Percentiles rank a stretch among this genome's conserved stretches.
Evolutionary conservation across 2,329 filamentous ascomycete genomes (phyloP).

Genomic region (Cryphonectria carpinicola): DNA sequence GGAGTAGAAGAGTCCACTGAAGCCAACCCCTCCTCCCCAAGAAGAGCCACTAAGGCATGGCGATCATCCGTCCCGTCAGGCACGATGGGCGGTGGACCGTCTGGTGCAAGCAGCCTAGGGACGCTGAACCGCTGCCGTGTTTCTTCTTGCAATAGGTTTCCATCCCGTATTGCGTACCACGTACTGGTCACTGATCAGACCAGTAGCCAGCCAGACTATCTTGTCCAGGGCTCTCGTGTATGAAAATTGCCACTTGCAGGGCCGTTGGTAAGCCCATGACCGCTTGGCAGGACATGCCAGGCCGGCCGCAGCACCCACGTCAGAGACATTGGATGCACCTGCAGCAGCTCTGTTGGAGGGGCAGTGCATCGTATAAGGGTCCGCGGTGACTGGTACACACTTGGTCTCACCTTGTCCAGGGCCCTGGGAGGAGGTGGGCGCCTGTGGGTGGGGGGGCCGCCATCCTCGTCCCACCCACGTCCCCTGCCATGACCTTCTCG

Average conservation of each 20-base stretch:
- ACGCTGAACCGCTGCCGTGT: too few species aligned
- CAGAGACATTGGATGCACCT: slow-evolving; percentile 17
- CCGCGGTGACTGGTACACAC: background rate
- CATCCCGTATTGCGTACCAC: slow-evolving; percentile 5
- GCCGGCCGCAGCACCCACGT: slow-evolving; percentile 5
- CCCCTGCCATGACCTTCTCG: background rate
- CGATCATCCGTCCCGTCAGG: slow-evolving; percentile 22
- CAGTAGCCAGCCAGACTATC: background rate
- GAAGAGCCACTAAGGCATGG: slow-evolving; percentile 7
- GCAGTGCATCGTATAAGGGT: background rate
- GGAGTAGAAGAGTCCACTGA: slow-evolving; percentile 14
- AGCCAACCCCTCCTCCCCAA: background rate
- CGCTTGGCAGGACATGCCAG: background rate
- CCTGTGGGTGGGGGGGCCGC: background rate
- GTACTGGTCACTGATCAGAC: background rate
- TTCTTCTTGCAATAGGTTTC: background rate
- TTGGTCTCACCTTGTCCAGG: slow-evolving; percentile 23
- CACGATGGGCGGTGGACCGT: slow-evolving; percentile 15
- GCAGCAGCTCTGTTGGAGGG: slow-evolving; percentile 6
- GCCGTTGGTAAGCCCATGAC: background rate
- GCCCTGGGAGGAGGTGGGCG: background rate
- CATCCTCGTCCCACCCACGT: slow-evolving; percentile 1
- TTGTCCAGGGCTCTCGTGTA: background rate
- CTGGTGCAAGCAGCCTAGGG: background rate
- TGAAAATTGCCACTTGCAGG: slow-evolving; percentile 20